Conservation (phyloP, 345 rosid genomes). For the Salix exigua region DNA sequence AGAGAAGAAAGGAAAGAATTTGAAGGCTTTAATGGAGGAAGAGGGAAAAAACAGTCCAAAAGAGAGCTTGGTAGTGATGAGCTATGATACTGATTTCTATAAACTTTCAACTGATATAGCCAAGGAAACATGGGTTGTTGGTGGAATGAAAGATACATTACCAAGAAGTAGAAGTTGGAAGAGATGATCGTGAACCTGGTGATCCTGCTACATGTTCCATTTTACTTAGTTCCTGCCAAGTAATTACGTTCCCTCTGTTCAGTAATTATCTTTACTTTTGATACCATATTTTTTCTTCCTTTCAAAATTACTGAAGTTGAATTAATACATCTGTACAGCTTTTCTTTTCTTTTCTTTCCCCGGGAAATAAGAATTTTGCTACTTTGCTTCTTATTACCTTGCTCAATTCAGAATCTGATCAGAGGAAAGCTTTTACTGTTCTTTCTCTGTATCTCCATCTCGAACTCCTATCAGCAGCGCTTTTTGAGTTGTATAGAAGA, state of each 20-base stretch:
- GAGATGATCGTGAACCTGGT: constrained; percentile 34
- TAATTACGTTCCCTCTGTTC: not conserved
- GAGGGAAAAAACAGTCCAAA: constrained; percentile 32
- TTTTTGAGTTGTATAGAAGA: not conserved
- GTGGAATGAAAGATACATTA: constrained; percentile 49
- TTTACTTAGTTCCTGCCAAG: not conserved
- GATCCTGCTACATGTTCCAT: not conserved
- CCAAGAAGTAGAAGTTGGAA: constrained; percentile 76
- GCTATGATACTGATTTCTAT: constrained; percentile 57
- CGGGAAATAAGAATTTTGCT: constrained; percentile 25
- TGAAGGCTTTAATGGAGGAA: constrained; percentile 64
- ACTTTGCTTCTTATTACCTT: not conserved
- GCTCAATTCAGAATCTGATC: constrained; percentile 1
- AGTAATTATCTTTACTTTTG: not conserved
- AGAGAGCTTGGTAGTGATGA: constrained; percentile 43
- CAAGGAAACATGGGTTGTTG: constrained; percentile 80
- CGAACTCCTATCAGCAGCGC: not conserved
- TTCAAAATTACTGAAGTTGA: constrained; percentile 11
- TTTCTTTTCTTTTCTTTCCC: constrained; percentile 10
- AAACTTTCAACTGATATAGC: constrained; percentile 64
- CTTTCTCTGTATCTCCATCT: not conserved
- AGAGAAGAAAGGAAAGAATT: constrained; percentile 20
- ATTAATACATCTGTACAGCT: constrained; percentile 22
- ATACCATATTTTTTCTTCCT: not conserved
- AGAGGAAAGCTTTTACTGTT: not conserved